Percentiles rank a stretch among this genome's conserved stretches.
phyloP scores from a whole-genome alignment of 768 basidiomycete species.

The Tricholoma terreum region DNA sequence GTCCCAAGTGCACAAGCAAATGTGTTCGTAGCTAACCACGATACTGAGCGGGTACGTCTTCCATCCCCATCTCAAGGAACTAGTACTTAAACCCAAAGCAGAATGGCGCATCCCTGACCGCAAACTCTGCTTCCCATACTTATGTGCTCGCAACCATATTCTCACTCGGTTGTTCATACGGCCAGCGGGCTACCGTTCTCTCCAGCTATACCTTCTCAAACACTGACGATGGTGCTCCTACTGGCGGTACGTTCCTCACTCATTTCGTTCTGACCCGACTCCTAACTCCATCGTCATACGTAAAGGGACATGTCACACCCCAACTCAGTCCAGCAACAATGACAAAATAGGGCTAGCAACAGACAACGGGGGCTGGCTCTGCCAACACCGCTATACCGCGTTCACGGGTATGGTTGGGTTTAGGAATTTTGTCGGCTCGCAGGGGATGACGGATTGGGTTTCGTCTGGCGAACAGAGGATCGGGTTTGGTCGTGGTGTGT shows the following conservation, averaged over 20 bases:
- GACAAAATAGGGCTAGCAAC: constrained; percentile 13
- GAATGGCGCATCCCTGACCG: constrained; percentile 54
- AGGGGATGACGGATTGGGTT: constrained; percentile 53
- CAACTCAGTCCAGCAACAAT: too few relatives aligned
- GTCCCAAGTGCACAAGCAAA: constrained; percentile 51
- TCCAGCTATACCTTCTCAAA: constrained; percentile 55
- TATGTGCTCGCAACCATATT: constrained; percentile 60
- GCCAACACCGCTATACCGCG: constrained; percentile 61
- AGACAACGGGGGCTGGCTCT: constrained; percentile 60
- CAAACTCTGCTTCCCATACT: constrained; percentile 61
- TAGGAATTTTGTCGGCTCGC: constrained; percentile 53
- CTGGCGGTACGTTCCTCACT: constrained; percentile 37
- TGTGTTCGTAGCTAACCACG: constrained; percentile 67
- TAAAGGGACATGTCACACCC: too few relatives aligned
- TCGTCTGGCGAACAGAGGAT: constrained; percentile 57
- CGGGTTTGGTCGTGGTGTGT: constrained; percentile 61
- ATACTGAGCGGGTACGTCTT: constrained; percentile 56
- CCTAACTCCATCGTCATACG: too few relatives aligned
- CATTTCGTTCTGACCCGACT: too few relatives aligned
- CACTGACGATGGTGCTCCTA: constrained; percentile 57
- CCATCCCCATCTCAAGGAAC: too few relatives aligned
- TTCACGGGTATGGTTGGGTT: constrained; percentile 65
- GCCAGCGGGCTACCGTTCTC: constrained; percentile 62
- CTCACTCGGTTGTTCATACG: constrained; percentile 66
- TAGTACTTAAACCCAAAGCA: constrained; percentile 11